Percentiles rank a stretch among this genome's conserved stretches.
Evolutionary conservation across 1,284 basidiomycete species (phyloP).

Genomic region (Ceratorhiza oryzae-sativae): DNA sequence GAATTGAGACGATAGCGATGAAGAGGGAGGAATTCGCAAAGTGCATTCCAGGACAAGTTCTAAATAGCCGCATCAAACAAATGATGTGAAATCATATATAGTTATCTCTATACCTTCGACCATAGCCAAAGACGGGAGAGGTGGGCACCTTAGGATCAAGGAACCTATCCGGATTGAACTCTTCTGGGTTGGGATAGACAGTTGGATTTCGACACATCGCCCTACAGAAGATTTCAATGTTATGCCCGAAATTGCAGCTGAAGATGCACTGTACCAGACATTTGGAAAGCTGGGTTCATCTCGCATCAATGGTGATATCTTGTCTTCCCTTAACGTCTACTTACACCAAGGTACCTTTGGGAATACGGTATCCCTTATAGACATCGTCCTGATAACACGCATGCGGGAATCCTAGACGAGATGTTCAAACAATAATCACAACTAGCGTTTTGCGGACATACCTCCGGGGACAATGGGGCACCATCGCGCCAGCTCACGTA

Average conservation of each 20-base stretch:
- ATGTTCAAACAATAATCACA: neutral
- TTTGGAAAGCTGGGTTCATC: neutral
- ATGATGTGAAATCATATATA: too few relatives aligned
- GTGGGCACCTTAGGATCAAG: neutral
- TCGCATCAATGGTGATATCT: neutral
- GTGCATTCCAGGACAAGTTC: constrained; percentile 45
- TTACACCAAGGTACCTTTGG: constrained; percentile 46
- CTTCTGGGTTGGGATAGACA: constrained; percentile 7
- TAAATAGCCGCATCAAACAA: neutral
- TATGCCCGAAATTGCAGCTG: neutral
- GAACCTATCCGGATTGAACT: constrained; percentile 21
- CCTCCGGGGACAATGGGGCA: constrained; percentile 41
- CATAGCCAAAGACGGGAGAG: constrained; percentile 9
- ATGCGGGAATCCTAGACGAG: constrained; percentile 49
- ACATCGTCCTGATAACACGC: constrained; percentile 49
- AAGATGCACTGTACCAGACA: neutral
- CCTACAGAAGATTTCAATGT: neutral
- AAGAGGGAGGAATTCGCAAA: constrained; percentile 45
- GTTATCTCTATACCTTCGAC: neutral
- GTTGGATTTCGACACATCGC: neutral
- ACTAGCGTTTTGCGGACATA: neutral
- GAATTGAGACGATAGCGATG: constrained; percentile 43
- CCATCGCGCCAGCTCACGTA: constrained; percentile 44
- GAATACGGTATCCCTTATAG: constrained; percentile 52
- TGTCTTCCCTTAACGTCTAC: neutral